Evolutionary conservation across 352 stramenopile species (phyloP), one percentile per base, ranked within the genome.

Genomic region (Globisporangium polare): DNA sequence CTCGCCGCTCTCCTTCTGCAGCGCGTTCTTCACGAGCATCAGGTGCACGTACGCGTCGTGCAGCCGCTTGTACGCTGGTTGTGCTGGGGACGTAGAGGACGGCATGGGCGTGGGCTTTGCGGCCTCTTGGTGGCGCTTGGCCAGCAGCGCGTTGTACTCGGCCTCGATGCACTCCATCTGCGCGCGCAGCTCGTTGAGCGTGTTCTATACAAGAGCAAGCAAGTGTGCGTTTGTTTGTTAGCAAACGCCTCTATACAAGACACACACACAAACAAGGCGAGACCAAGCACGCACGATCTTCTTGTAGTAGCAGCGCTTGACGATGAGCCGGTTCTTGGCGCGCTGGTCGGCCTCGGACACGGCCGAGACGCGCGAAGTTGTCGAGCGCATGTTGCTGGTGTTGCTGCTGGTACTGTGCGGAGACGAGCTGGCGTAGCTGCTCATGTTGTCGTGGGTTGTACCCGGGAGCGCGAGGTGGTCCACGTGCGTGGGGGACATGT

Each of bases 241-340:
- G 45, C 45, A 39, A 39, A 15, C 33, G 15, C 33, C 33, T 39
- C 33, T 15, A 39, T 39, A 39, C 33, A 39, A 43, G 37, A 33
- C 37, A 43, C 46, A 18, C 15, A 22, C 24, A 53, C 15, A 45
- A 18, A 45, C 39, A 45, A 33, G 29, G 29, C 29, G 29, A 33
- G 22, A 22, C 29, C n/a, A 50, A 53, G 51, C 54, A 85, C 80
- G 65, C 71, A 89, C 80, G 54, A 88, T 88, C 67, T 89, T 89
- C 66, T 88, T 88, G 76, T 89, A 89, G 75, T 89, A 89, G 72
- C 77, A 87, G 42, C 75, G 73, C 69, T 86, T 85, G 67, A 89
- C 80, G 62, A 88, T 85, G 51, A 86, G 78, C 8, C 80, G 80
- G 67, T 89, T 79, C 65, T 86, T 86, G 18, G 74, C 74, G 43